Conservation (phyloP, 2,329 filamentous ascomycete species). For the Cladophialophora carrionii region DNA sequence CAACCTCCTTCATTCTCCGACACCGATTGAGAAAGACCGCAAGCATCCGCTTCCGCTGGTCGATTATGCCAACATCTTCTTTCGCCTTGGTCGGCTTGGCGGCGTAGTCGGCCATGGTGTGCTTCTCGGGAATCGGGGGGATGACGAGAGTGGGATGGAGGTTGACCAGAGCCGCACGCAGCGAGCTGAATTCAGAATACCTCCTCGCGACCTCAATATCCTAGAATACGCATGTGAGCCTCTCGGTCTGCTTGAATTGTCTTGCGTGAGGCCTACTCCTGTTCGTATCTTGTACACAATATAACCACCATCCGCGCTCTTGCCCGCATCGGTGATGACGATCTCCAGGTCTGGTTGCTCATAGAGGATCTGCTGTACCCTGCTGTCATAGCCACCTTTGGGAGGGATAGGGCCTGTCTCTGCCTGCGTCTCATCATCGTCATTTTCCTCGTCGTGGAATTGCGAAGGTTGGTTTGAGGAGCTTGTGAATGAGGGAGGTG, state of each 20-base stretch:
- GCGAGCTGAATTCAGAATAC: constrained; percentile 94
- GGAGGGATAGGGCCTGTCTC: constrained; percentile 60
- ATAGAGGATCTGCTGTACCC: constrained; percentile 96
- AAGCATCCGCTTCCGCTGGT: constrained; percentile 94
- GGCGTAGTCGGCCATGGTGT: constrained; percentile 97
- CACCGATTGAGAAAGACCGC: constrained; percentile 94
- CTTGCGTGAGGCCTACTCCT: constrained; percentile 64
- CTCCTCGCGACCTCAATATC: constrained; percentile 92
- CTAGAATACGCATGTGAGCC: constrained; percentile 52
- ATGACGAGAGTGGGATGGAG: constrained; percentile 94
- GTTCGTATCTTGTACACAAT: constrained; percentile 98
- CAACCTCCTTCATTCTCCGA: constrained; percentile 85
- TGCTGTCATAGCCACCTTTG: constrained; percentile 88
- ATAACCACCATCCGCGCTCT: constrained; percentile 88
- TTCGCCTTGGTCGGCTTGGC: constrained; percentile 98
- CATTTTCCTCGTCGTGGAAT: constrained; percentile 61
- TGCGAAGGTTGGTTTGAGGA: constrained; percentile 68
- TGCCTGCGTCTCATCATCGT: constrained; percentile 49
- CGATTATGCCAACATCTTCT: constrained; percentile 95
- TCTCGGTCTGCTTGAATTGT: neutral
- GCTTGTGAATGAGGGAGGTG: constrained; percentile 71
- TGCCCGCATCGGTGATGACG: constrained; percentile 90
- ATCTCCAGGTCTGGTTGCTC: constrained; percentile 91
- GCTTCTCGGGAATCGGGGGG: constrained; percentile 96
- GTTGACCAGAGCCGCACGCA: constrained; percentile 83